Evolutionary conservation across 106 monocot genomes (phyloP), one percentile per base, ranked within the genome.

Genomic region (Vanilla planifolia): DNA sequence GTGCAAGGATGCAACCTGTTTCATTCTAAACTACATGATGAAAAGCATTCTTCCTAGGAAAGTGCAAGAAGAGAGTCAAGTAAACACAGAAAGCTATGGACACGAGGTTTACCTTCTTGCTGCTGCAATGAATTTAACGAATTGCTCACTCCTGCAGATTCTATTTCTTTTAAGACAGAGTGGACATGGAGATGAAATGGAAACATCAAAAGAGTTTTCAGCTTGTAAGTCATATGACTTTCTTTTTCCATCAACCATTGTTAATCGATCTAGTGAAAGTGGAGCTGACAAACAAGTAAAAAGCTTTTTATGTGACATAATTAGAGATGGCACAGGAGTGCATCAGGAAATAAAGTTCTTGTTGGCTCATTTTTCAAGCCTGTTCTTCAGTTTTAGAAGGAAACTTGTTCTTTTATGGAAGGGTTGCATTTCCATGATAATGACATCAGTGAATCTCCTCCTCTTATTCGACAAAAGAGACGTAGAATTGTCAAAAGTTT

Each of bases 371-470:
- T 59, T 79, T 61, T 51, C 68, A 16, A 75, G 68, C 65, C 64
- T 84, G 33, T 65, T 66, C 36, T 75, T 42, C 55, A 79, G 79
- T 75, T 58, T 79, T 21, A 60, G 44, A 8, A 62, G 27, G 48
- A 71, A 55, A 29, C 32, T 79, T 62, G 75, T 17, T 22, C 72
- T 79, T 50, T 59, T 84, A 13, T 68, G 67, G 71, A 79, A 65
- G 46, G 68, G 61, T 26, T 73, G 82, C 42, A 70, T 82, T 69
- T 69, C 77, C 34, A 69, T 82, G 69, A 69, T 82, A 69, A 70
- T 82, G 69, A 46, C 55, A 15, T 39, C 60, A 3, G 59, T 73
- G n/a, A 73, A 82, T 56, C 65, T 73, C 73, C 25, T 77, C 13
- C 16, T n/a, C n/a, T n/a, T 71, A 55, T 34, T 73, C 40, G 69